Evolutionary conservation across 1,284 basidiomycete genomes (phyloP), one percentile per base, ranked within the genome.

Genomic region (Ustilago curta): DNA sequence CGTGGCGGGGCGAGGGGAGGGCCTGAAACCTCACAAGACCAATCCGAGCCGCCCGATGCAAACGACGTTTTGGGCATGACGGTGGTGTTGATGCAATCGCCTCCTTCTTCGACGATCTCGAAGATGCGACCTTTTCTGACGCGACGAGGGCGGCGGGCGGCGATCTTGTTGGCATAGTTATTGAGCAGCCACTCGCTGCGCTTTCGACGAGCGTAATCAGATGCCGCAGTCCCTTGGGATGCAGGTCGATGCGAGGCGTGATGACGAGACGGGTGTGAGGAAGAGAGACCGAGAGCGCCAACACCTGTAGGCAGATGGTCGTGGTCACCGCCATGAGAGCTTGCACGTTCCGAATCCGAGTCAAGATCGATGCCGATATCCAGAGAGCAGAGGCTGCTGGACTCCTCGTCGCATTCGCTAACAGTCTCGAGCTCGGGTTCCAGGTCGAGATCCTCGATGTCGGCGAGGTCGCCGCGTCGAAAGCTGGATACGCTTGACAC

Each of bases 391-490:
- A 79, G 68, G 37, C 76, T 68, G 60, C 67, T 77, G 1, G 62
- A 67, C 59, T 81, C 80, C 40, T 81, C 80, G 50, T 82, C 81
- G 64, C 67, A 61, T 50, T 83, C 81, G 48, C 70, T 78, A 25
- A 79, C 80, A 9, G 77, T 79, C 51, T 83, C 79, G 23, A 83
- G 76, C 50, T 83, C 82, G 9, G 75, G 79, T 49, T 83, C 81
- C 11, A 79, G 64, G 47, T 82, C 79, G 23, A 80, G 68, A 44
- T 83, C 82, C 47, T 83, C 82, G 18, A 81, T 78, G 59, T 83
- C 82, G 29, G 79, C 79, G 27, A 78, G 65, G 18, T 83, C 81
- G 45, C 82, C 82, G 27, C 74, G 77, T 40, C 72, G 71, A 42
- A 76, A 78, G 45, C 77, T 79, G 62, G 54, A 77, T 43, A 79